Conservation (phyloP, 331 rosid genomes). For the Stylosanthes scabra region DNA sequence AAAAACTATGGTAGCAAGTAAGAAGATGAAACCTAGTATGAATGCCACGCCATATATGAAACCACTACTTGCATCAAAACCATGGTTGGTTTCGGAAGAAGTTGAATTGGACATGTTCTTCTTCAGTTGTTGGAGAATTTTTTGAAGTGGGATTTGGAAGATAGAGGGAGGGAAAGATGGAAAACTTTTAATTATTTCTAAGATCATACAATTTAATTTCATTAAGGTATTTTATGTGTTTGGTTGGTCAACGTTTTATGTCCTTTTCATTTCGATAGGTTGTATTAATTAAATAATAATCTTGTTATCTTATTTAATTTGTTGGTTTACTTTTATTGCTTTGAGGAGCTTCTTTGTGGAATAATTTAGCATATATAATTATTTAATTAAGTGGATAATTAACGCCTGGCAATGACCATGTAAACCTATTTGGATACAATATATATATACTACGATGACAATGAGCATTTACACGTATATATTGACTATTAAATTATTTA, state of each 20-base stretch:
- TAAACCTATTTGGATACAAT: no score
- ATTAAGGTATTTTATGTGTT: background rate
- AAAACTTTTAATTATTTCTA: no score
- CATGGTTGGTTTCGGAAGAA: background rate
- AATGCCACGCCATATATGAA: constrained; percentile 31
- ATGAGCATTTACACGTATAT: background rate
- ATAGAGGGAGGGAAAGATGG: no score
- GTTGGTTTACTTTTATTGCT: constrained; percentile 6
- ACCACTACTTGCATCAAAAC: background rate
- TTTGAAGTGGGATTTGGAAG: constrained; percentile 16
- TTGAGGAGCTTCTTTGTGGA: constrained; percentile 7
- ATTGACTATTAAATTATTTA: background rate
- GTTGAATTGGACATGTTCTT: constrained; percentile 11
- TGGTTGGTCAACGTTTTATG: constrained; percentile 37
- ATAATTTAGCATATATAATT: no score
- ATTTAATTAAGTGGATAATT: background rate
- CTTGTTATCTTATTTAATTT: background rate
- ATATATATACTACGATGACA: background rate
- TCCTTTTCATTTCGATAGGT: constrained; percentile 16
- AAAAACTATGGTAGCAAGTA: background rate
- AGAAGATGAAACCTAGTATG: constrained; percentile 20
- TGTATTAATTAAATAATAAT: background rate
- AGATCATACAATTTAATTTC: background rate
- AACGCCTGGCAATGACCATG: background rate
- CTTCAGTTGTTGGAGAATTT: no score